Conservation (phyloP, 2,329 filamentous ascomycete species). For the Pseudopithomyces maydicus region DNA sequence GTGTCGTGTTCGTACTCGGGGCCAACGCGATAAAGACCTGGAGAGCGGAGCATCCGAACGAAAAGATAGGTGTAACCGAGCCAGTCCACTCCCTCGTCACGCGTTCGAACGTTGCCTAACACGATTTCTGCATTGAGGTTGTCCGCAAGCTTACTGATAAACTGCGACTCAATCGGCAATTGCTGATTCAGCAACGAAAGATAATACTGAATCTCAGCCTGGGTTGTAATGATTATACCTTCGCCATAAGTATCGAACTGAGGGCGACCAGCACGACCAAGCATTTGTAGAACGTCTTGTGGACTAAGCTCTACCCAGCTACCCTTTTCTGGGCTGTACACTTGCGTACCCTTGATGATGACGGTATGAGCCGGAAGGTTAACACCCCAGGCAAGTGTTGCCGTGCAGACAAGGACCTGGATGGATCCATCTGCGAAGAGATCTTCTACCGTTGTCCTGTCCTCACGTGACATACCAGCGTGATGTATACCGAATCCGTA, state of each 20-base stretch:
- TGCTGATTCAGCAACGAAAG: constrained; percentile 96
- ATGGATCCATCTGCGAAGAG: constrained; percentile 90
- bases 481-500: constrained; percentile 99
- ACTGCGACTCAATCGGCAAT: constrained; percentile 94
- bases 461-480: constrained; percentile 93
- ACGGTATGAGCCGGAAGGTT: constrained; percentile 97
- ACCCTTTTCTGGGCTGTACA: constrained; percentile 98
- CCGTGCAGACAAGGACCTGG: constrained; percentile 94
- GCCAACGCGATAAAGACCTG: constrained; percentile 92
- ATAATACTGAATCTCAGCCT: constrained; percentile 95
- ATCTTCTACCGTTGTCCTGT: constrained; percentile 93
- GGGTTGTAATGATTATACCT: constrained; percentile 97
- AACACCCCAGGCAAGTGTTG: constrained; percentile 98
- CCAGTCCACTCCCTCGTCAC: constrained; percentile 99
- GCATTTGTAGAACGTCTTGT: constrained; percentile 97
- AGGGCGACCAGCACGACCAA: constrained; percentile 92
- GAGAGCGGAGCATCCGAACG: constrained; percentile 94
- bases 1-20: constrained; percentile 94
- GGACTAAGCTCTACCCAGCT: constrained; percentile 98
- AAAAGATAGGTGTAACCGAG: constrained; percentile 98
- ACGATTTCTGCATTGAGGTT: constrained; percentile 97
- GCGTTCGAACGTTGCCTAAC: constrained; percentile 85
- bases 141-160: constrained; percentile 90
- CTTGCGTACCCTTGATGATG: constrained; percentile 97
- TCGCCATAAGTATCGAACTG: constrained; percentile 98